These are phyloP conservation scores for Penicillium turbatum DNA, from an alignment of 495 filamentous ascomycete species.

Conservation along the genomic window DNA sequence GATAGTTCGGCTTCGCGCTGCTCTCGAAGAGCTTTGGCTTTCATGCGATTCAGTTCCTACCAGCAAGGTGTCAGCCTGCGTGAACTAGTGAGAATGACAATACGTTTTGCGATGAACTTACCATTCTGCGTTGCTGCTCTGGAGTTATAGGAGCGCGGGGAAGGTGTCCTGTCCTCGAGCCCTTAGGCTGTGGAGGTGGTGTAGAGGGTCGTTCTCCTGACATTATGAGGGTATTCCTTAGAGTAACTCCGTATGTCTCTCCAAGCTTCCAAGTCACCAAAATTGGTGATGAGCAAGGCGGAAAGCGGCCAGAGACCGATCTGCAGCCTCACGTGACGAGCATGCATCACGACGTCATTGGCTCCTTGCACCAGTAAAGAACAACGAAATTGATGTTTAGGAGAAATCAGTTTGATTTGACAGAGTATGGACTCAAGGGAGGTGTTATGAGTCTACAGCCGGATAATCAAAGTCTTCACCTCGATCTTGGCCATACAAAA, in stretches of 20 bases:
- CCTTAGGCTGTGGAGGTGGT: constrained; percentile 48
- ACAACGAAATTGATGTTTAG: background rate
- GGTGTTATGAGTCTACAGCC: constrained; percentile 8
- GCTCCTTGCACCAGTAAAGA: background rate
- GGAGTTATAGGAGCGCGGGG: constrained; percentile 61
- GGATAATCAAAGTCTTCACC: constrained; percentile 28
- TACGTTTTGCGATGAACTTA: constrained; percentile 30
- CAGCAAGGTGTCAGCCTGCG: constrained; percentile 5
- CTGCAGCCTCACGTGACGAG: background rate
- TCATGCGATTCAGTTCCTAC: constrained; percentile 91
- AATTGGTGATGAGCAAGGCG: background rate
- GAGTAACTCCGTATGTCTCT: background rate
- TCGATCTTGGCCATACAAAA: constrained; percentile 51
- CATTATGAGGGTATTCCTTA: constrained; percentile 14
- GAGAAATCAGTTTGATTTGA: background rate
- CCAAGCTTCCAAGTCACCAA: background rate
- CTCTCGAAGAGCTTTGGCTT: constrained; percentile 83
- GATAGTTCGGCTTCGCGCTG: constrained; percentile 57
- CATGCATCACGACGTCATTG: constrained; percentile 1
- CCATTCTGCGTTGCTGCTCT: constrained; percentile 66
- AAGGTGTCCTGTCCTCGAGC: constrained; percentile 35
- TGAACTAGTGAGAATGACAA: constrained; percentile 19
- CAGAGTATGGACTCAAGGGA: background rate
- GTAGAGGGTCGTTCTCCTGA: constrained; percentile 52
- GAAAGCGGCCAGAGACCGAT: constrained; percentile 5